Percentiles rank a stretch among this genome's conserved stretches.
These are phyloP conservation scores for Aureobasidium vineae DNA, from an alignment of 2,329 filamentous ascomycete species.

Conservation along the genomic window DNA sequence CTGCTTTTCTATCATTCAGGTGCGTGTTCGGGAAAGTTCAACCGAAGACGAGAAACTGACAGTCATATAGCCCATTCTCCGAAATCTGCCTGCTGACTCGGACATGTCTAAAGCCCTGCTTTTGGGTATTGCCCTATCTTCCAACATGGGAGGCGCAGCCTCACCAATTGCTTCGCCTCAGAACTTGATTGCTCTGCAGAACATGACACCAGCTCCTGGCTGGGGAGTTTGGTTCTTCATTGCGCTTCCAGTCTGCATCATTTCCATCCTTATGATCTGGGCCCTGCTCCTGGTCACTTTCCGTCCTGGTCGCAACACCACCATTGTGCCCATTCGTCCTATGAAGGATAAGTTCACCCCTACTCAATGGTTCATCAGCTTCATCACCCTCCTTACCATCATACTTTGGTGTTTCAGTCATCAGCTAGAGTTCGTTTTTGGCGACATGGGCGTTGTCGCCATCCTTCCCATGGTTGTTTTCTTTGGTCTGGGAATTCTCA, in stretches of 20 bases:
- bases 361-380: conserved; percentile 87
- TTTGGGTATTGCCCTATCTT: conserved; percentile 89
- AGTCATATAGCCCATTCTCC: conserved; percentile 70
- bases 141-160: conserved; percentile 93
- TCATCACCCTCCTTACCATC: conserved; percentile 82
- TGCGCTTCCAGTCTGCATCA: conserved; percentile 84
- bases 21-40: neutral
- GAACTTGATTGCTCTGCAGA: conserved; percentile 93
- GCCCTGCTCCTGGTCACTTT: conserved; percentile 79
- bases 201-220: conserved; percentile 87
- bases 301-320: conserved; percentile 77
- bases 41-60: conserved; percentile 40
- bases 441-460: conserved; percentile 97
- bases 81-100: conserved; percentile 85
- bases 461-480: conserved; percentile 95
- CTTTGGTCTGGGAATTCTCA: conserved; percentile 93
- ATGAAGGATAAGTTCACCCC: conserved; percentile 86
- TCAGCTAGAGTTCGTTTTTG: conserved; percentile 81
- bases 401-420: conserved; percentile 89
- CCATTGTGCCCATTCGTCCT: conserved; percentile 85
- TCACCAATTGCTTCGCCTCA: conserved; percentile 97
- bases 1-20: conserved; percentile 93
- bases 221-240: conserved; percentile 99
- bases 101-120: conserved; percentile 94
- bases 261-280: conserved; percentile 89